Conservation (phyloP, 75 land plant genomes). For the Isoetes taiwanensis region DNA sequence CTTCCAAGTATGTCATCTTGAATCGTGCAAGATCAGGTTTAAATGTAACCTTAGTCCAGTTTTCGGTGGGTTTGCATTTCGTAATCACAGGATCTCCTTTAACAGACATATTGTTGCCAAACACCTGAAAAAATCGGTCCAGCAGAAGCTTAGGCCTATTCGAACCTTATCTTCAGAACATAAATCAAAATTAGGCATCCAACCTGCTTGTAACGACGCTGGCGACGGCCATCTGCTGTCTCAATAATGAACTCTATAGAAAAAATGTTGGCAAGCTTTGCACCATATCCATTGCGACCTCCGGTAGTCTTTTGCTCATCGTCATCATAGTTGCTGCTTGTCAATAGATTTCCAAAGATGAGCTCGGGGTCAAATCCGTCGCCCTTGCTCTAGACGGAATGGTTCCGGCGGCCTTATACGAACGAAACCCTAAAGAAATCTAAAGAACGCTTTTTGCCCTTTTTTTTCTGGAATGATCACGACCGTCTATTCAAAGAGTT, state of each 20-base stretch:
- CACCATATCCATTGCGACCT: constrained; percentile 91
- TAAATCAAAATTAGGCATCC: no score
- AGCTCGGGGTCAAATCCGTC: constrained; percentile 93
- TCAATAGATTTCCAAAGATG: constrained; percentile 86
- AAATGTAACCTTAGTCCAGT: constrained; percentile 95
- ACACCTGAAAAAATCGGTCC: no score
- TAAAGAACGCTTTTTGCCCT: no score
- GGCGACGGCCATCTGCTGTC: constrained; percentile 88
- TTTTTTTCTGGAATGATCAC: no score
- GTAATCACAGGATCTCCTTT: constrained; percentile 69
- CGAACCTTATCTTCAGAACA: no score
- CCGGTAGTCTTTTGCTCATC: constrained; percentile 90
- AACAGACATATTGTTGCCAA: constrained; percentile 69
- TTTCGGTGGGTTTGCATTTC: constrained; percentile 62
- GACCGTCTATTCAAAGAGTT: no score
- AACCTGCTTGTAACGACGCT: constrained; percentile 92
- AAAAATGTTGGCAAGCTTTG: constrained; percentile 81
- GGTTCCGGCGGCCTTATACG: no score
- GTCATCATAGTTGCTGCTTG: constrained; percentile 95
- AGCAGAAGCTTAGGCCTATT: no score
- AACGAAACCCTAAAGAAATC: no score
- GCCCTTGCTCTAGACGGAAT: no score
- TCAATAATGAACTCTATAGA: constrained; percentile 89
- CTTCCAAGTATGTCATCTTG: constrained; percentile 80
- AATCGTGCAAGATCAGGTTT: constrained; percentile 91